A percentile compares a stretch with the other conserved stretches of the same genome.
phyloP scores from a whole-genome alignment of 176 grass and related monocot species.

The Typha latifolia region DNA sequence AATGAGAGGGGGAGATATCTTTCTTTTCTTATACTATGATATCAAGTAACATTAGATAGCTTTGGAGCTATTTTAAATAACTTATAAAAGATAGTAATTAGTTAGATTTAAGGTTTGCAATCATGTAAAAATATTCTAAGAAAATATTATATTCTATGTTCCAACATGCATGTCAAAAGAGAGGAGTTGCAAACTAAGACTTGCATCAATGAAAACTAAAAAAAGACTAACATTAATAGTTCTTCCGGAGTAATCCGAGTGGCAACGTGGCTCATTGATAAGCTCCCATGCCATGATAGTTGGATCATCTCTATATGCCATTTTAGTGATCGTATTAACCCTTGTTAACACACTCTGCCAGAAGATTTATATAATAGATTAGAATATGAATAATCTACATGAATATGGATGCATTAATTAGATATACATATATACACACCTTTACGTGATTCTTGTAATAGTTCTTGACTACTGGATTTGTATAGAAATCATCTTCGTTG shows the following conservation, averaged over 20 bases:
- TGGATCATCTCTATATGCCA: constrained; percentile 63
- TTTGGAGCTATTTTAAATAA: too few relatives aligned
- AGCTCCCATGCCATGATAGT: constrained; percentile 85
- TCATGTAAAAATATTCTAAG: too few relatives aligned
- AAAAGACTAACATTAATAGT: constrained; percentile 21
- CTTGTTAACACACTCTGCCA: constrained; percentile 50
- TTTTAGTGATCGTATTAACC: constrained; percentile 52
- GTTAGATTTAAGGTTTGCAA: too few relatives aligned
- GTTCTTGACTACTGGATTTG: constrained; percentile 35
- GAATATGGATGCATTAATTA: neutral
- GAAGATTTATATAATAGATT: too few relatives aligned
- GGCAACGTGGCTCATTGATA: constrained; percentile 77
- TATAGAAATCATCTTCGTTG: constrained; percentile 64
- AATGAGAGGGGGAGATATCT: too few relatives aligned
- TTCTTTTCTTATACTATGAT: too few relatives aligned
- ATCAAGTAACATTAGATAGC: too few relatives aligned
- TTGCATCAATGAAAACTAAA: neutral
- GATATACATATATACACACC: constrained; percentile 7
- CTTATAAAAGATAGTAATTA: too few relatives aligned
- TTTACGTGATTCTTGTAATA: constrained; percentile 76
- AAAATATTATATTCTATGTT: too few relatives aligned
- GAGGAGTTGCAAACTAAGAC: too few relatives aligned
- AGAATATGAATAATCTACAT: neutral
- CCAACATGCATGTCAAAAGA: too few relatives aligned
- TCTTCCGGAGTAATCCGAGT: constrained; percentile 40